These are phyloP conservation scores for Lentinula aciculospora DNA, from an alignment of 768 basidiomycete species.

Conservation along the genomic window DNA sequence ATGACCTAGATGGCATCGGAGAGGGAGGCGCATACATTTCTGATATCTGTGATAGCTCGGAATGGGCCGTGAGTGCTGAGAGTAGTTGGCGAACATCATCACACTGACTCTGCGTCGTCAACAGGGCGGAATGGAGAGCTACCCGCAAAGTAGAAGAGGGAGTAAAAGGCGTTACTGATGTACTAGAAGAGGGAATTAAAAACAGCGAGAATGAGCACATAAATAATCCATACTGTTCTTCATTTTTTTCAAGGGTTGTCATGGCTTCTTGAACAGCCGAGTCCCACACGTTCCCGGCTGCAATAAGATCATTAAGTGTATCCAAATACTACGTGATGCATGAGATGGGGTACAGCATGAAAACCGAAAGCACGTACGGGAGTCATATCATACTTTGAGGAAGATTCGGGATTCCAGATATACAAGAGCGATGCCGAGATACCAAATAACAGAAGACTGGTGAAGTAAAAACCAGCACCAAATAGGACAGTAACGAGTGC, in stretches of 20 bases:
- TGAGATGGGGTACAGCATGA: constrained; percentile 4
- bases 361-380: constrained; percentile 34
- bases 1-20: constrained; percentile 31
- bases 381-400: constrained; percentile 44
- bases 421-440: constrained; percentile 33
- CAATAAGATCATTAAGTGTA: constrained; percentile 61
- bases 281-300: constrained; percentile 69
- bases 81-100: constrained; percentile 79
- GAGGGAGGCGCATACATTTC: constrained; percentile 89
- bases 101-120: constrained; percentile 74
- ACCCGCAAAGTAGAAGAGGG: constrained; percentile 59
- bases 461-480: constrained; percentile 35
- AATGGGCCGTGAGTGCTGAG: constrained; percentile 66
- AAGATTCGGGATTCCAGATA: constrained; percentile 14
- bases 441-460: constrained; percentile 32
- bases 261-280: constrained; percentile 67
- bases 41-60: constrained; percentile 68
- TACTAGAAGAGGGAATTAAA: constrained; percentile 18
- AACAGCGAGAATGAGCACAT: constrained; percentile 5
- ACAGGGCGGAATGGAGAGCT: constrained; percentile 66
- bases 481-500: constrained; percentile 34
- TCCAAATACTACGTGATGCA: constrained; percentile 48
- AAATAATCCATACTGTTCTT: constrained; percentile 41
- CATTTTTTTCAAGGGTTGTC: constrained; percentile 58
- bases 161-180: constrained; percentile 38